Percentiles rank a stretch among this genome's conserved stretches.
These are phyloP conservation scores for Rhytidiadelphus loreus DNA, from an alignment of 225 moss, liverwort and hornwort genomes.

Conservation along the genomic window DNA sequence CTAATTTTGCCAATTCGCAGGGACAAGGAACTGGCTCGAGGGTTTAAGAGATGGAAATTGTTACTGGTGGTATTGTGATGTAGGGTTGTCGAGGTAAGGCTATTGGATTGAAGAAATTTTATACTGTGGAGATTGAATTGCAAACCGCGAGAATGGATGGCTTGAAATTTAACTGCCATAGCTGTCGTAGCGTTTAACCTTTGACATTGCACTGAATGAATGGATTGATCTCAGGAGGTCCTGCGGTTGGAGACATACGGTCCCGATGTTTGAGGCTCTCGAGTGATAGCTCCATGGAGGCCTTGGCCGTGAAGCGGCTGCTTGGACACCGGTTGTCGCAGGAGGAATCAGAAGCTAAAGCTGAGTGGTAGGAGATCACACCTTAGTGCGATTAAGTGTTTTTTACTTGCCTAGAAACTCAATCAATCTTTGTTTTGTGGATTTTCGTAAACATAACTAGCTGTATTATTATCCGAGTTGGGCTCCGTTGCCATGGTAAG, in stretches of 20 bases:
- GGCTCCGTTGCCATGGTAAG: background rate
- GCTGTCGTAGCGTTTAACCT: background rate
- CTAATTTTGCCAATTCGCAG: background rate
- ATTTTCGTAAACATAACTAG: background rate
- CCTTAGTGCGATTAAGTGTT: background rate
- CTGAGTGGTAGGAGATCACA: slow-evolving; percentile 59
- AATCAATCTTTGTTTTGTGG: background rate
- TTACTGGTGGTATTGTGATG: background rate
- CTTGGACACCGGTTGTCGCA: slow-evolving; percentile 79
- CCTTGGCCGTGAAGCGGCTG: slow-evolving; percentile 87
- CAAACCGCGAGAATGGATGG: background rate
- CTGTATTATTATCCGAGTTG: background rate
- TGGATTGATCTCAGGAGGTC: slow-evolving; percentile 57
- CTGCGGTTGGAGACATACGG: slow-evolving; percentile 97
- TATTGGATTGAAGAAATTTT: background rate
- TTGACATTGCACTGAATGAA: background rate
- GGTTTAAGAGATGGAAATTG: background rate
- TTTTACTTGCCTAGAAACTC: background rate
- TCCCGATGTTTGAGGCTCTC: slow-evolving; percentile 96
- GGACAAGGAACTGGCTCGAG: background rate
- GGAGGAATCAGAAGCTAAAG: slow-evolving; percentile 70
- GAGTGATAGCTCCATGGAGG: slow-evolving; percentile 80
- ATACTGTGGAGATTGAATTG: background rate
- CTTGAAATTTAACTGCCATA: background rate
- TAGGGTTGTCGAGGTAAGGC: background rate